A percentile compares a stretch with the other conserved stretches of the same genome.
phyloP scores from a whole-genome alignment of 2,329 filamentous ascomycete species.

The Aureobasidium lini region DNA sequence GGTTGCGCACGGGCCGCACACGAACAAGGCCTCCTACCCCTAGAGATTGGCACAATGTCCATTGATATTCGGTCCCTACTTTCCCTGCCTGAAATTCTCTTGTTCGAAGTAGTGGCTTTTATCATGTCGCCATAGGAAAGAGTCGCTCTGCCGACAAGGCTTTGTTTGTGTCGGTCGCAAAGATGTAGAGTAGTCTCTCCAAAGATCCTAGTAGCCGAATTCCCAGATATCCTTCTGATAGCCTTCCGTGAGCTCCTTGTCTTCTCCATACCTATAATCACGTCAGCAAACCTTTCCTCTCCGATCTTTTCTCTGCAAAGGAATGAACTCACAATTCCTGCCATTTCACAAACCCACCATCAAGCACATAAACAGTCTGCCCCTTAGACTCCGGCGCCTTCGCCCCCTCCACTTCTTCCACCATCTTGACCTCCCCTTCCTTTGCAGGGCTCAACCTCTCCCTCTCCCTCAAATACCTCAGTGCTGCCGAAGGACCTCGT shows the following conservation, averaged over 20 bases:
- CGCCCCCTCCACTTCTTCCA: conserved; percentile 22
- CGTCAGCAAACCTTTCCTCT: conserved; percentile 8
- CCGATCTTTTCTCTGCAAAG: not conserved
- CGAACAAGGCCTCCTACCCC: no score
- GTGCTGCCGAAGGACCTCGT: conserved; percentile 47
- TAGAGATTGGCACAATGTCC: no score
- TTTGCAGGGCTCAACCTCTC: conserved; percentile 39
- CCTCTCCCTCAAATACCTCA: conserved; percentile 68
- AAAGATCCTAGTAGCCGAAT: conserved; percentile 11
- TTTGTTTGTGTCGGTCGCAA: no score
- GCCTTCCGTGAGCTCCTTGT: conserved; percentile 72
- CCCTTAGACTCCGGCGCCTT: conserved; percentile 27
- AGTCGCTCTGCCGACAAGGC: no score
- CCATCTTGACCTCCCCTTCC: not conserved
- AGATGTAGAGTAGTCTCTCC: no score
- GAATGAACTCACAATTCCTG: conserved; percentile 57
- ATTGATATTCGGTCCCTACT: no score
- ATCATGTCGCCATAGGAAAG: no score
- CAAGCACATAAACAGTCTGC: conserved; percentile 75
- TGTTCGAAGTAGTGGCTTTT: no score
- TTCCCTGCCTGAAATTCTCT: no score
- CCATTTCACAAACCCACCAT: conserved; percentile 82
- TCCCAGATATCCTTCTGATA: conserved; percentile 83
- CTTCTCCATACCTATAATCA: conserved; percentile 55
- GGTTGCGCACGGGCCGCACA: no score